Evolutionary conservation across 176 grass and related monocot species (phyloP).

Genomic region (Oryza coarctata): DNA sequence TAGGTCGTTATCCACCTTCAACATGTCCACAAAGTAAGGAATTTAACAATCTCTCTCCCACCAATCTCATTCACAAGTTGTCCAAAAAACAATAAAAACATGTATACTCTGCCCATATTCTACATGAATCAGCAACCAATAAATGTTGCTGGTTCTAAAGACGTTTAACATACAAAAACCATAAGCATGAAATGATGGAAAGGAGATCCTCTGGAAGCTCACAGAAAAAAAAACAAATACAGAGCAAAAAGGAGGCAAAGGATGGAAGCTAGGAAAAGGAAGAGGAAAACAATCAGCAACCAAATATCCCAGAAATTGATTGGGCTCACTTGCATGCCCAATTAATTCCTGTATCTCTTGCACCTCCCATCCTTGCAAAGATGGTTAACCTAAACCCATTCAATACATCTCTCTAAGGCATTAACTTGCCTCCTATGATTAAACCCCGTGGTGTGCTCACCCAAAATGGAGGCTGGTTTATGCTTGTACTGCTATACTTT

Average conservation of each 20-base stretch:
- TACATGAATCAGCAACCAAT: slow-evolving; percentile 21
- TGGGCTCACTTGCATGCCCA: slow-evolving; percentile 24
- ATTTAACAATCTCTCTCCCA: not conserved
- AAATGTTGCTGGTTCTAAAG: slow-evolving; percentile 4
- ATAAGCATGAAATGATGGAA: not conserved
- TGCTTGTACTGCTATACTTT: not conserved
- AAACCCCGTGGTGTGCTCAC: slow-evolving; percentile 35
- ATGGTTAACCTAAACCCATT: slow-evolving; percentile 50
- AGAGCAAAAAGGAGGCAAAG: not conserved
- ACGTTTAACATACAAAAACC: not conserved
- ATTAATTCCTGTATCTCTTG: slow-evolving; percentile 19
- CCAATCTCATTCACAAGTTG: slow-evolving; percentile 29
- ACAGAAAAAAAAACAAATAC: not conserved
- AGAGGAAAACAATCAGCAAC: slow-evolving; percentile 3
- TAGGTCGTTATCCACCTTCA: not conserved
- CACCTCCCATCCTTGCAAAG: slow-evolving; percentile 5
- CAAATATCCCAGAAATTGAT: slow-evolving; percentile 53
- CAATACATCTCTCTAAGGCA: not conserved
- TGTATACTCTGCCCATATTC: not conserved
- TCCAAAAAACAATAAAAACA: not conserved
- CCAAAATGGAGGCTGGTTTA: slow-evolving; percentile 48
- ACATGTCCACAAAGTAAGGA: not conserved
- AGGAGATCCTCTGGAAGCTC: slow-evolving; percentile 39
- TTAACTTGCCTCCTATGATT: slow-evolving; percentile 37
- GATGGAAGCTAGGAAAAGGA: not conserved